Evolutionary conservation across 2,329 filamentous ascomycete genomes (phyloP), one percentile per base, ranked within the genome.

Genomic region (Knufia fluminis): DNA sequence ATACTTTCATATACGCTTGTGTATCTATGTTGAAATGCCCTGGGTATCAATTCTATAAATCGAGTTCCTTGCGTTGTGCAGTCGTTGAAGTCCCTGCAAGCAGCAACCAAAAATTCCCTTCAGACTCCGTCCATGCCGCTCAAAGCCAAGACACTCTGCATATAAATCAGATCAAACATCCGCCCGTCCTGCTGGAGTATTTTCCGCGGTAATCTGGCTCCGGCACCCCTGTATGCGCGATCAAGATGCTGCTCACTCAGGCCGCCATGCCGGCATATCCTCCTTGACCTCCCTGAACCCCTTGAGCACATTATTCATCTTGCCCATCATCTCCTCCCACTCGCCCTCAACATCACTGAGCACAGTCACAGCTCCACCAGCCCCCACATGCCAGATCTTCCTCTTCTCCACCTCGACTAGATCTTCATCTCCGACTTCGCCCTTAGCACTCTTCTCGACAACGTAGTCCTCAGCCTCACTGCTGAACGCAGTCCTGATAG

Each of bases 321-420:
- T 91, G 4, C 80, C 81, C 60, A 83, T 74, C 89, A 97, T 96
- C 72, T 97, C 92, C 52, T 94, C 86, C 68, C 83, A 84, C 71
- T 97, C 91, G 2, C 81, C 87, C 51, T 83, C 75, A 0, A 84
- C 74, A 2, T 84, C 86, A 63, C 89, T 95, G 51, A 95, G 72
- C 20, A 82, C 83, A 1, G 91, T 97, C 14, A 97, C 82, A 0
- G 91, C 91, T 1, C 91, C 92, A 1, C 91, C 92, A 4, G 91
- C 91, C 3, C 90, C 91, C 32, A 96, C 80, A 35, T 79, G 78
- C 91, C 91, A 97, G 17, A 60, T 60, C 24, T 48, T 48, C 16
- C 45, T 17, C 33, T 40, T 31, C 48, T 71, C 65, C 23, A 57
- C 45, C 10, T 59, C 52, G 7, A 54, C 55, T 4, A 42, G 31